phyloP scores from a whole-genome alignment of 768 basidiomycete species.

The Kwoniella bestiolae region DNA sequence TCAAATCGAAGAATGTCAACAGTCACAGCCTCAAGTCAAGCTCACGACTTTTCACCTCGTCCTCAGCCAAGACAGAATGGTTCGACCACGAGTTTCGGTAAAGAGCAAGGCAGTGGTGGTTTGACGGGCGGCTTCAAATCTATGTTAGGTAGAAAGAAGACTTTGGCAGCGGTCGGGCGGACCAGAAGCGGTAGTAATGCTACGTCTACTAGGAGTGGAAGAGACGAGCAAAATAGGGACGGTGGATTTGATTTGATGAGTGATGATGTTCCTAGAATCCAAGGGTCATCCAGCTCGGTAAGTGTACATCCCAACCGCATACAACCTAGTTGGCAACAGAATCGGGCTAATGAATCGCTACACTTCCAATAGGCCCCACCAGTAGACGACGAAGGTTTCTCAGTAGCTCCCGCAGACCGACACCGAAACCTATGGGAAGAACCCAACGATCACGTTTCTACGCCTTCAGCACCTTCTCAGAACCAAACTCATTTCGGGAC shows the following conservation, averaged over 20 bases:
- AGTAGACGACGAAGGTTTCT: constrained; percentile 59
- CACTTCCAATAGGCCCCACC: constrained; percentile 25
- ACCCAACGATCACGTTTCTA: constrained; percentile 36
- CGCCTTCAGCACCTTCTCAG: constrained; percentile 17
- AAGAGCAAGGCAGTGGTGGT: constrained; percentile 18
- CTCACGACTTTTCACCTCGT: constrained; percentile 45
- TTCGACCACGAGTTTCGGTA: constrained; percentile 26
- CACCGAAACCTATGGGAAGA: constrained; percentile 57
- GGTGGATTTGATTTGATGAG: constrained; percentile 32
- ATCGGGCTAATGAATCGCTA: not conserved
- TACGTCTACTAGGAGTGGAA: constrained; percentile 40
- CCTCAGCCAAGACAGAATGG: constrained; percentile 38
- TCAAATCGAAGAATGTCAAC: constrained; percentile 34
- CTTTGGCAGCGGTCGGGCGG: constrained; percentile 30
- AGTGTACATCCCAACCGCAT: not conserved
- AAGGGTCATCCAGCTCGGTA: constrained; percentile 18
- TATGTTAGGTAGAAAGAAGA: constrained; percentile 41
- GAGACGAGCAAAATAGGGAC: constrained; percentile 14
- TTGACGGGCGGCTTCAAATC: constrained; percentile 46
- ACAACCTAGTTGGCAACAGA: not conserved
- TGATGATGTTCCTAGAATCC: constrained; percentile 36
- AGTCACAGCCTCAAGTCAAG: constrained; percentile 18
- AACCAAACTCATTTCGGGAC: constrained; percentile 29
- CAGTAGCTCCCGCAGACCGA: constrained; percentile 58
- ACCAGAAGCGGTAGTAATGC: constrained; percentile 43